Percentiles rank a stretch among this genome's conserved stretches.
phyloP scores from a whole-genome alignment of 2,329 filamentous ascomycete species.

The Polytolypa hystricis region DNA sequence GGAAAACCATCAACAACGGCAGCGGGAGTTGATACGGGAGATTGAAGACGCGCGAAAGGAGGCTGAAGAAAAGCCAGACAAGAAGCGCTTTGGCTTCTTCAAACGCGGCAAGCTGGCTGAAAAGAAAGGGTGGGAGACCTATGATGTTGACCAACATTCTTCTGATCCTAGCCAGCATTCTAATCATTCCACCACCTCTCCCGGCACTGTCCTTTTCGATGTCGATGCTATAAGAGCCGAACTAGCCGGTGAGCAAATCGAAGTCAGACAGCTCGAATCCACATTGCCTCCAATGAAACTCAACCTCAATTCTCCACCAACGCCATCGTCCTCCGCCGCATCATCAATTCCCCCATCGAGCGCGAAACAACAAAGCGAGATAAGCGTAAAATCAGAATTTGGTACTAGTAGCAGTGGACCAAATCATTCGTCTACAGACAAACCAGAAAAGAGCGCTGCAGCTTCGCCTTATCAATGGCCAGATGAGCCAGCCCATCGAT shows the following conservation, averaged over 20 bases:
- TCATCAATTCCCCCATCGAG: background rate
- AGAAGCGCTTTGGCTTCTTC: conserved; percentile 65
- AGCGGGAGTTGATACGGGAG: conserved; percentile 88
- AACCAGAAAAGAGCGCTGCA: background rate
- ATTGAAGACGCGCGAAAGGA: conserved; percentile 89
- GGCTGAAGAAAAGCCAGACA: conserved; percentile 67
- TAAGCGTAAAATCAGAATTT: background rate
- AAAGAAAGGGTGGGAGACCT: conserved; percentile 89
- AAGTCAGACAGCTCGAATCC: conserved; percentile 72
- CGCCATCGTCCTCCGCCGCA: conserved; percentile 6
- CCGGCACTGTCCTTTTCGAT: conserved; percentile 67
- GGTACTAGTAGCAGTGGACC: background rate
- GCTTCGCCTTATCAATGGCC: background rate
- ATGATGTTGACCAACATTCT: conserved; percentile 52
- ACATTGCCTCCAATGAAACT: conserved; percentile 87
- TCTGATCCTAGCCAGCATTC: conserved; percentile 18
- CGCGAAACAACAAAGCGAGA: background rate
- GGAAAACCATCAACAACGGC: conserved; percentile 76
- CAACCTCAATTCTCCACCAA: conserved; percentile 35
- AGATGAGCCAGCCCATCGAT: background rate
- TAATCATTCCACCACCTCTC: conserved; percentile 20
- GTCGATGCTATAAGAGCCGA: conserved; percentile 87
- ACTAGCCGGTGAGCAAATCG: conserved; percentile 58
- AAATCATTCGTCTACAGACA: background rate
- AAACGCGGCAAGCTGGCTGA: conserved; percentile 60